Percentiles rank a stretch among this genome's conserved stretches.
These are phyloP conservation scores for Artemisia argyi DNA, from an alignment of 129 eudicot genomes.

Conservation along the genomic window DNA sequence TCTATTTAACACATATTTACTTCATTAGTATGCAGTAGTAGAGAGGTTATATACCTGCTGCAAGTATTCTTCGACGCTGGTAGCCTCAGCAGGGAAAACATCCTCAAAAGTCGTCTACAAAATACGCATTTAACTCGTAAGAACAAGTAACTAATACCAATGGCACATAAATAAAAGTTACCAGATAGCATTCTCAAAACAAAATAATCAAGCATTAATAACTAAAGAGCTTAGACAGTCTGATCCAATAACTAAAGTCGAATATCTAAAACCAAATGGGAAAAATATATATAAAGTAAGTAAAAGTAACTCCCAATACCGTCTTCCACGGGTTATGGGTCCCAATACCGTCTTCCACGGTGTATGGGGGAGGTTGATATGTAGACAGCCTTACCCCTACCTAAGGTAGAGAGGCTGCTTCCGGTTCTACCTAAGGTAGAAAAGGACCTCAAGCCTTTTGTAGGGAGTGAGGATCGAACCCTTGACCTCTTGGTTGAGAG, in stretches of 20 bases:
- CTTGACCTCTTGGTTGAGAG: no score
- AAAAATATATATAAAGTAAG: no score
- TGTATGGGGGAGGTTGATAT: no score
- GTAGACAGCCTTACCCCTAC: no score
- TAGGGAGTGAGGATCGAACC: no score
- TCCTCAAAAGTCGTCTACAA: constrained; percentile 91
- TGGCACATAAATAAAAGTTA: constrained; percentile 2
- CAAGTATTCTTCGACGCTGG: constrained; percentile 89
- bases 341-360: no score
- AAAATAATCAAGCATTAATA: constrained; percentile 10
- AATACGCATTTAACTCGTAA: constrained; percentile 14
- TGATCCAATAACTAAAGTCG: not conserved
- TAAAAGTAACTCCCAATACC: no score
- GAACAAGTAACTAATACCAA: not conserved
- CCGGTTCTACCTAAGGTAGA: no score
- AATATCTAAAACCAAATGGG: not conserved
- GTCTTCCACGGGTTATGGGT: no score
- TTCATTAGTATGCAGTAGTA: constrained; percentile 7
- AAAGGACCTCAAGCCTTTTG: no score
- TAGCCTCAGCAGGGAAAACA: constrained; percentile 94
- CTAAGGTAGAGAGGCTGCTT: no score
- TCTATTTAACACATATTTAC: not conserved
- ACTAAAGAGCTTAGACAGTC: not conserved
- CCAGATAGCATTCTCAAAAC: constrained; percentile 3
- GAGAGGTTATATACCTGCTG: constrained; percentile 65